phyloP scores from a whole-genome alignment of 2,329 filamentous ascomycete species.

The Graphium sp. region DNA sequence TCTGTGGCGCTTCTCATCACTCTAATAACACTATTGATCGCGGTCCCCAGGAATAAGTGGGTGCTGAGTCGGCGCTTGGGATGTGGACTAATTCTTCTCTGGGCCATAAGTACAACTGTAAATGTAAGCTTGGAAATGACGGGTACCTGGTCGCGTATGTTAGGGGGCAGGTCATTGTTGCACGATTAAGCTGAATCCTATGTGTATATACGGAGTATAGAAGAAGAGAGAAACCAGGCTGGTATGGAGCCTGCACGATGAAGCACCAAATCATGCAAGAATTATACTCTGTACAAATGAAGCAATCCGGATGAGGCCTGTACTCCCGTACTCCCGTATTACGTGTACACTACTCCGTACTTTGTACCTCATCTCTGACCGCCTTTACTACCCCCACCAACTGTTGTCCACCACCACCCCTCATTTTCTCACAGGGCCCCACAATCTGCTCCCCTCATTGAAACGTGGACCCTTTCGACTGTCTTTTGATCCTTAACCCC shows the following conservation, averaged over 20 bases:
- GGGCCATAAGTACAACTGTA: constrained; percentile 60
- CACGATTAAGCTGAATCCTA: no score
- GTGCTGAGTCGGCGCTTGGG: constrained; percentile 70
- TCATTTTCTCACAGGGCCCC: background rate
- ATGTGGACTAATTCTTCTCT: constrained; percentile 61
- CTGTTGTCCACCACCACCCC: constrained; percentile 4
- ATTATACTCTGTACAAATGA: no score
- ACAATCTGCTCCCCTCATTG: no score
- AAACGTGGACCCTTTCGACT: no score
- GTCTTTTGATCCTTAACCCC: constrained; percentile 3
- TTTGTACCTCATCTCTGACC: background rate
- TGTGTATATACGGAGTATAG: background rate
- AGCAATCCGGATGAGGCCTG: no score
- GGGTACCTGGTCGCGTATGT: constrained; percentile 28
- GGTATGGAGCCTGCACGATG: no score
- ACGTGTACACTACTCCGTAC: no score
- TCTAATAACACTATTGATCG: constrained; percentile 58
- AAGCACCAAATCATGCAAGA: no score
- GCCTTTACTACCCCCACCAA: background rate
- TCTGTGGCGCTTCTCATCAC: constrained; percentile 72
- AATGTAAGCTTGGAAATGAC: constrained; percentile 71
- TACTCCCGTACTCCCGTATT: no score
- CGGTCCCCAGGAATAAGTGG: constrained; percentile 78
- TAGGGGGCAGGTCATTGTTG: background rate
- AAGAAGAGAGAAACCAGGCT: no score